Base-by-base conservation (phyloP, 108 stramenopile species). In the Nitzschia putrida region DNA sequence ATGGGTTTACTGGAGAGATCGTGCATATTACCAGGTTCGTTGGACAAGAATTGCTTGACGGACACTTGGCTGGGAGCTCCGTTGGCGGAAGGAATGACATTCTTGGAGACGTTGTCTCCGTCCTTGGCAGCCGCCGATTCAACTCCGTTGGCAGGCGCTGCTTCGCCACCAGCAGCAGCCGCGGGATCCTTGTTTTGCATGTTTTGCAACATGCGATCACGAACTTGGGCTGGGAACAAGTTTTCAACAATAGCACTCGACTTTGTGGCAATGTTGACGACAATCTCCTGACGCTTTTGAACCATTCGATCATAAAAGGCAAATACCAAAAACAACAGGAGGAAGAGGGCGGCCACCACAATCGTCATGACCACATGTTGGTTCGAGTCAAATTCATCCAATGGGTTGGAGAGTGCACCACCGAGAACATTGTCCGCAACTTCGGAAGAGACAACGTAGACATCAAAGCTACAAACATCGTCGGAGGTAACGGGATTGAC, bases 201-300 rank as follows among this genome's bases (percentile, higher is more conserved):
- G 18, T 61, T 61, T 26, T 72, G 58, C 45, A 73, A 53, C 61
- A 75, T 68, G 3, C 74, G 76, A 42, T 75, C 74, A 11, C 76
- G 76, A 8, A 77, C 76, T 57, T 71, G 64, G 1, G 54, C 64
- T 56, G 76, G 76, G 52, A 77, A 77, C 8, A 77, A 50, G 29
- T 53, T 55, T 7, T 65, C 53, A 29, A 77, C 76, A 66, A 77
- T 66, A 58, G 64, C 64, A 37, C 58, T 66, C 10, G 70, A 71
- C 54, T 71, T 64, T 6, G 64, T 66, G 24, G 76, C 76, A 52
- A 61, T 58, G 44, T 71, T 71, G 64, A 71, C 52, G 10, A 77
- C 76, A 18, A 71, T 40, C 26, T 21, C 41, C 57, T 71, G 69
- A 23, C 76, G 76, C 13, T 66, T 64, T 45, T 71, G 64, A 13